These are phyloP conservation scores for Wickerhamomyces sp. DNA, from an alignment of 1,139 yeast species.

Conservation along the genomic window DNA sequence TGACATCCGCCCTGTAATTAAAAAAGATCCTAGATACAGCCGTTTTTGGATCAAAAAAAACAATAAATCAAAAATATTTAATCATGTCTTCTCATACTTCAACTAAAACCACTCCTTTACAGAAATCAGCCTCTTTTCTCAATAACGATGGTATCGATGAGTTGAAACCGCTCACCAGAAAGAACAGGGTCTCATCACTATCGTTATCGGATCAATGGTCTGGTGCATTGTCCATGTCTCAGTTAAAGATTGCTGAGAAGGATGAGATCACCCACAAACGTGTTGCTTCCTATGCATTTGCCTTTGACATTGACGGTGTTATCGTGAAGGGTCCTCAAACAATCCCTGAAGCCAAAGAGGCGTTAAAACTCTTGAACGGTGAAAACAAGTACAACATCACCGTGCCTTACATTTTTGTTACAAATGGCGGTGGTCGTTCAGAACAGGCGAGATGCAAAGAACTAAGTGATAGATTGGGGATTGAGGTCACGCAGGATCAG, in stretches of 20 bases:
- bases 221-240: constrained; percentile 24
- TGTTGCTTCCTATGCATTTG: constrained; percentile 80
- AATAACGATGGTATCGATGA: constrained; percentile 71
- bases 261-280: not conserved
- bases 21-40: too few relatives aligned
- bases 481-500: constrained; percentile 64
- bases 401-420: constrained; percentile 82
- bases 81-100: constrained; percentile 6
- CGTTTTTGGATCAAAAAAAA: not conserved
- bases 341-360: constrained; percentile 70
- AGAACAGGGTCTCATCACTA: constrained; percentile 62
- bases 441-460: constrained; percentile 69
- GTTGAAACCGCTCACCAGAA: constrained; percentile 54
- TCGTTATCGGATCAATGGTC: constrained; percentile 66
- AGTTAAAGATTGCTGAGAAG: constrained; percentile 21
- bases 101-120: constrained; percentile 14
- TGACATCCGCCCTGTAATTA: too few relatives aligned
- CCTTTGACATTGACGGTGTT: constrained; percentile 85
- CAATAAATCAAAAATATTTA: not conserved
- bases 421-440: constrained; percentile 86
- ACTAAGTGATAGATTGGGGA: constrained; percentile 53
- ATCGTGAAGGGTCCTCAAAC: constrained; percentile 75
- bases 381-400: constrained; percentile 71
- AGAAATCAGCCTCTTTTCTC: constrained; percentile 30
- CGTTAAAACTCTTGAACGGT: constrained; percentile 66